Base-by-base conservation (phyloP, 2,329 filamentous ascomycete species). In the Stemphylium lycopersici region DNA sequence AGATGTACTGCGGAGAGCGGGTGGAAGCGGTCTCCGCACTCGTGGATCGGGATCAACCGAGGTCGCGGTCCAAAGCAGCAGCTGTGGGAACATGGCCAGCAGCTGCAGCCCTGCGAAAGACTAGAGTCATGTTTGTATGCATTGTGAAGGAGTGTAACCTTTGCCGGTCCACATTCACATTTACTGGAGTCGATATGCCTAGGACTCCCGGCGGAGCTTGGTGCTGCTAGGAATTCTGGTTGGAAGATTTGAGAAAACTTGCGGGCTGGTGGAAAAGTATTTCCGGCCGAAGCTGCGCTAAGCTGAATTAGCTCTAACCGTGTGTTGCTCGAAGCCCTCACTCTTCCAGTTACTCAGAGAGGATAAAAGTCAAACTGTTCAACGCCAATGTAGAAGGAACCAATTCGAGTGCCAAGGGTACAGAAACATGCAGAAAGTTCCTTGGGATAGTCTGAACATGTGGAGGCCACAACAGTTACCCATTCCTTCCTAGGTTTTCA, bases 1-100 rank as follows among this genome's bases (percentile, higher is more conserved):
- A 61, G 56, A 55, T 59, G 55, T 47, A 40, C 55, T 60, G 62
- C 47, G 62, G 52, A 55, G 55, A 55, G 60, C 63, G 66, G 67
- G 65, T 72, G 66, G 61, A 62, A 56, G 60, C 61, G 65, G 65
- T 66, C 69, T 71, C 68, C 69, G 64, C 66, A 67, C 49, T 56
- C 56, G 59, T 63, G 64, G 59, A 50, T 60, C 52, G 56, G 42
- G 46, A 41, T 61, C 68, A 74, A 59, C 71, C 71, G 71, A 74
- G 71, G 71, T 74, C 65, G 54, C 39, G 51, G 56, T 58, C 48
- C 48, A 59, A 52, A 40, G 49, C 52, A 57, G 60, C 32, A 44
- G 29, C 46, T 34, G 31, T 43, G 34, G 45, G 26, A 42, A 49
- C 42, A 51, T 33, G 12, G 32, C 49, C 47, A 52, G 24, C 45